These are phyloP conservation scores for Dionaea muscipula DNA, from an alignment of 179 eudicot species.

Conservation along the genomic window DNA sequence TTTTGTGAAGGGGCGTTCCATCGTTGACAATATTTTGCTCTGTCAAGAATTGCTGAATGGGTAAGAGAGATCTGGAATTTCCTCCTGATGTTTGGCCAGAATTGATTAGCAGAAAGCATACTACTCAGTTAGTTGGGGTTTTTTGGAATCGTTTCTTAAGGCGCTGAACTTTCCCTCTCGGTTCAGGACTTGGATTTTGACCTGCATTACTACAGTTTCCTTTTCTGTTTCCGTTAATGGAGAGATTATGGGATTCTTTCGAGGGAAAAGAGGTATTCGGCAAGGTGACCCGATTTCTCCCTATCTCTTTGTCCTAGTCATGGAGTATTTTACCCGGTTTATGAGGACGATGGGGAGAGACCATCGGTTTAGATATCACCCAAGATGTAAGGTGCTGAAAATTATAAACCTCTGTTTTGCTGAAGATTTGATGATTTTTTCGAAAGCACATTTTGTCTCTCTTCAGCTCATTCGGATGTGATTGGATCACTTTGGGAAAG, in stretches of 20 bases:
- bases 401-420: neutral
- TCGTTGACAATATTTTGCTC: neutral
- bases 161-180: neutral
- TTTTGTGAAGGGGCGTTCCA: neutral
- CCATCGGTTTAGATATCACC: neutral
- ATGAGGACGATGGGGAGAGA: neutral
- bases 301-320: neutral
- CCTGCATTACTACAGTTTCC: neutral
- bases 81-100: neutral
- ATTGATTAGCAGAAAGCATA: neutral
- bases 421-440: neutral
- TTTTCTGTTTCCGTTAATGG: neutral
- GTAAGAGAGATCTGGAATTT: neutral
- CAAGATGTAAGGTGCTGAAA: neutral
- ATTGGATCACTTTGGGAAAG: too few species aligned
- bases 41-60: neutral
- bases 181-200: neutral
- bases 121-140: neutral
- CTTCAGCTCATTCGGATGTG: too few species aligned
- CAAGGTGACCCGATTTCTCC: slow-evolving; percentile 2
- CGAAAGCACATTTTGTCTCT: neutral
- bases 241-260: neutral
- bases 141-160: neutral
- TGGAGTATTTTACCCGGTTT: neutral
- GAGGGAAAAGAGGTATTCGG: neutral